phyloP scores from a whole-genome alignment of 306 rosid species.

The Amphicarpaea edgeworthii region DNA sequence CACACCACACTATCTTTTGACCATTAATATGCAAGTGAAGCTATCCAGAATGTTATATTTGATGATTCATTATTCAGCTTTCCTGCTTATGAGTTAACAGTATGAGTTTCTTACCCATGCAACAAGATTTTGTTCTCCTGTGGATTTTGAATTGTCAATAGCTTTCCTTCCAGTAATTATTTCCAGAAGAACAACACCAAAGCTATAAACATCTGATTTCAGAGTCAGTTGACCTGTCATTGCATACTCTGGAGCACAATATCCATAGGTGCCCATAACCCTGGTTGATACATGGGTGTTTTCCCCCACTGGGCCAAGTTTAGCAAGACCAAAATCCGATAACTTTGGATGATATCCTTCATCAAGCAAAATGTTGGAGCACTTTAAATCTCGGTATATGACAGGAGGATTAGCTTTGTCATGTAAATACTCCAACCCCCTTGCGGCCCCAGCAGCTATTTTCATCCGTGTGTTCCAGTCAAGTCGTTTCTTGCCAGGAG shows the following conservation, averaged over 20 bases:
- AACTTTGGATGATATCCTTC: conserved; percentile 87
- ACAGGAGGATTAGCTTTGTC: conserved; percentile 98
- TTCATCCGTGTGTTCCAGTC: conserved; percentile 95
- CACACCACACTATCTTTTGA: conserved; percentile 3
- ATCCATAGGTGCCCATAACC: conserved; percentile 96
- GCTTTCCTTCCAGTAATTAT: conserved; percentile 94
- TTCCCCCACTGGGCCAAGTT: conserved; percentile 95
- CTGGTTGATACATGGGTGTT: conserved; percentile 95
- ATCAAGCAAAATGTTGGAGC: conserved; percentile 91
- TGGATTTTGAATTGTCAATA: conserved; percentile 76
- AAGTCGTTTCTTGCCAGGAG: conserved; percentile 73
- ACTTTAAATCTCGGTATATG: conserved; percentile 88
- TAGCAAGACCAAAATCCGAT: conserved; percentile 95
- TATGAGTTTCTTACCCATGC: conserved; percentile 78
- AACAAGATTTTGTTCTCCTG: conserved; percentile 92
- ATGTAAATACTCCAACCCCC: conserved; percentile 87
- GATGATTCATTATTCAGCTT: neutral
- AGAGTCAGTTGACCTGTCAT: conserved; percentile 91
- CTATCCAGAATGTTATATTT: conserved; percentile 20
- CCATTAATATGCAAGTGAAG: conserved; percentile 20
- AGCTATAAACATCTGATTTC: conserved; percentile 96
- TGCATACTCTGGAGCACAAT: conserved; percentile 96
- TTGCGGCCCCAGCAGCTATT: conserved; percentile 93
- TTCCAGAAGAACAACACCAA: conserved; percentile 94
- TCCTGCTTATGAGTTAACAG: conserved; percentile 8